Conservation (phyloP, 257 asterid species). For the Solanum etuberosum region DNA sequence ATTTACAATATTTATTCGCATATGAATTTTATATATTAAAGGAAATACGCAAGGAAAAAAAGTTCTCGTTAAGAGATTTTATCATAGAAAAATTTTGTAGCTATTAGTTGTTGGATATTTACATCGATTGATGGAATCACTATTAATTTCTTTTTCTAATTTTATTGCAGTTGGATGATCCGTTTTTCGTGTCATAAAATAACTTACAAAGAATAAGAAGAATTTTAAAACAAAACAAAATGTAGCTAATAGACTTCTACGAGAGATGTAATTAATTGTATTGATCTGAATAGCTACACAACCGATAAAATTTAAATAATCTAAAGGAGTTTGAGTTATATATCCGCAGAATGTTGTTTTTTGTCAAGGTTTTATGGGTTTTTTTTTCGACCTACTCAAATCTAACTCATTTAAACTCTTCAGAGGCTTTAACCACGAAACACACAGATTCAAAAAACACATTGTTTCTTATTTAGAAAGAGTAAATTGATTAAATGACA, state of each 20-base stretch:
- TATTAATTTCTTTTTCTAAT: too few relatives aligned
- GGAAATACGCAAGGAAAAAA: background rate
- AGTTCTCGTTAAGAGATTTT: background rate
- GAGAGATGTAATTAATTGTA: background rate
- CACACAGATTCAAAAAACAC: too few relatives aligned
- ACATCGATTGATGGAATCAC: background rate
- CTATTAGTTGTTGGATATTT: background rate
- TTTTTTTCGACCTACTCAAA: background rate
- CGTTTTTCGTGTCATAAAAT: background rate
- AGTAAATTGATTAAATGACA: too few relatives aligned
- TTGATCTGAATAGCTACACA: background rate
- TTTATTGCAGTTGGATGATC: background rate
- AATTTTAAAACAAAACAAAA: background rate
- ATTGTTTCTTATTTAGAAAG: too few relatives aligned
- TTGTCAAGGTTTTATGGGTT: background rate
- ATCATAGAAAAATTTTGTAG: background rate
- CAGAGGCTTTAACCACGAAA: too few relatives aligned
- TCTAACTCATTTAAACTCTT: too few relatives aligned
- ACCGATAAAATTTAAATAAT: background rate
- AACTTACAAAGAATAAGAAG: background rate
- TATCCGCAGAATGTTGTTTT: rapidly evolving
- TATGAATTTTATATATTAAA: background rate
- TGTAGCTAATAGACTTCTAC: background rate
- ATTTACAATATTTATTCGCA: background rate
- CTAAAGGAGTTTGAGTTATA: background rate